Evolutionary conservation across 202 grass and related monocot species (phyloP), one percentile per base, ranked within the genome.

Genomic region (Zizania palustris): DNA sequence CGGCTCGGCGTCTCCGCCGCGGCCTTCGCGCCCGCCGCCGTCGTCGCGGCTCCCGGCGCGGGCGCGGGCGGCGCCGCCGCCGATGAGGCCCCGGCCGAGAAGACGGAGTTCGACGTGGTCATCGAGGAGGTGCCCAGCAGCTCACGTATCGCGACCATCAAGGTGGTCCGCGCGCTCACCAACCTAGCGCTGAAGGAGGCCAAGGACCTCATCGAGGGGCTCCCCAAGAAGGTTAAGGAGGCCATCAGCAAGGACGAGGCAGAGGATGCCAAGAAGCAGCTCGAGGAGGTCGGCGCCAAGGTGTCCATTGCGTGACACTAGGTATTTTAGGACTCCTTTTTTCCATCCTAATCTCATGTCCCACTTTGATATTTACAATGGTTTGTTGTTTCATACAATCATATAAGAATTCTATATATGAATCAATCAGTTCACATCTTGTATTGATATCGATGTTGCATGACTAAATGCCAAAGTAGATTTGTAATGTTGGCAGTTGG

Each of bases 81-180:
- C 58, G 79, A 68, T 38, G 88, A 20, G 21, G 90, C 80, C 59
- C 85, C 86, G n/a, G 80, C 41, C 3, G 92, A 95, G 92, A 51
- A 95, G 65, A 89, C 86, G 58, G 92, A 95, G 81, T 95, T 95
- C 35, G 92, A 87, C 46, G 92, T 95, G 3, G 75, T 89, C 45
- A 95, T 95, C 60, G 88, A 91, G 5, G 92, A 95, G 54, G 92
- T 95, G 3, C 92, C 92, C 44, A 96, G 86, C 84, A 96, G 75
- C 72, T 71, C 69, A 16, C 87, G 89, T 66, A 96, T 96, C 60
- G 81, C 83, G 20, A 83, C 89, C 54, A 96, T 96, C 88, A 96
- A 96, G 89, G 74, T 92, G 60, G 83, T 96, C 51, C 87, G 92
- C 79, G 84, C 92, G 38, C 84, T 96, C 74, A 92, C 90, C 9